Percentiles rank a stretch among this genome's conserved stretches.
These are phyloP conservation scores for Neophaeococcomyces mojaviensis DNA, from an alignment of 2,329 filamentous ascomycete species.

Conservation along the genomic window DNA sequence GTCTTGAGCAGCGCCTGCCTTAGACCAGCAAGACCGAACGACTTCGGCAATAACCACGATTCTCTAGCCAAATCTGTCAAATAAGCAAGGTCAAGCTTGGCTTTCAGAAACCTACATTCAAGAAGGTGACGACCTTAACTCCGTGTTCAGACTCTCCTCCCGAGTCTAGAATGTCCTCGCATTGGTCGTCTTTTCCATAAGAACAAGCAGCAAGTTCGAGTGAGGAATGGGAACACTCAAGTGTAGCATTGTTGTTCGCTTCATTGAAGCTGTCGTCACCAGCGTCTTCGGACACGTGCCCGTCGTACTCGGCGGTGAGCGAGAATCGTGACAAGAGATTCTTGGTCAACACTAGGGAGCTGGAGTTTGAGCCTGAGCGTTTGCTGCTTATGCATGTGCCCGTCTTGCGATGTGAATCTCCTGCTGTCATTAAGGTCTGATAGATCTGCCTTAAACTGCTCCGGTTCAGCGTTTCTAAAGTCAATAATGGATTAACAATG, in stretches of 20 bases:
- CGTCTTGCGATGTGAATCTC: background rate
- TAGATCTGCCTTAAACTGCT: slow-evolving; percentile 7
- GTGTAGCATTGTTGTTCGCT: background rate
- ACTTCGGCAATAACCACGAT: slow-evolving; percentile 11
- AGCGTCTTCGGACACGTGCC: slow-evolving; percentile 1
- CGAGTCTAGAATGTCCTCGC: slow-evolving; percentile 5
- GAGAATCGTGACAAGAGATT: background rate
- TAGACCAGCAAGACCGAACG: slow-evolving; percentile 19
- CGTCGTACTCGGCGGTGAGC: background rate
- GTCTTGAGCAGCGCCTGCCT: slow-evolving; percentile 19
- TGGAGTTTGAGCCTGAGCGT: background rate
- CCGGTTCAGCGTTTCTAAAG: background rate
- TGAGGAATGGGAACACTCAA: slow-evolving; percentile 4
- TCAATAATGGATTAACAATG: background rate
- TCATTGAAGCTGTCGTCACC: slow-evolving; percentile 22
- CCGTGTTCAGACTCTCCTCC: slow-evolving; percentile 15
- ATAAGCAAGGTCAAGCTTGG: background rate
- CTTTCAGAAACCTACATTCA: background rate
- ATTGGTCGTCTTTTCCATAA: background rate
- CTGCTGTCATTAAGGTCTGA: slow-evolving; percentile 3
- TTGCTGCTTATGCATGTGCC: background rate
- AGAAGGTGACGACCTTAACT: background rate
- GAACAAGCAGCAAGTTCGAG: slow-evolving; percentile 11
- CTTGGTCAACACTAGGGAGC: background rate
- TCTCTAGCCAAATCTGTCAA: slow-evolving; percentile 8